Evolutionary conservation across 768 basidiomycete genomes (phyloP).

Genomic region (Xanthoconium purpureum): DNA sequence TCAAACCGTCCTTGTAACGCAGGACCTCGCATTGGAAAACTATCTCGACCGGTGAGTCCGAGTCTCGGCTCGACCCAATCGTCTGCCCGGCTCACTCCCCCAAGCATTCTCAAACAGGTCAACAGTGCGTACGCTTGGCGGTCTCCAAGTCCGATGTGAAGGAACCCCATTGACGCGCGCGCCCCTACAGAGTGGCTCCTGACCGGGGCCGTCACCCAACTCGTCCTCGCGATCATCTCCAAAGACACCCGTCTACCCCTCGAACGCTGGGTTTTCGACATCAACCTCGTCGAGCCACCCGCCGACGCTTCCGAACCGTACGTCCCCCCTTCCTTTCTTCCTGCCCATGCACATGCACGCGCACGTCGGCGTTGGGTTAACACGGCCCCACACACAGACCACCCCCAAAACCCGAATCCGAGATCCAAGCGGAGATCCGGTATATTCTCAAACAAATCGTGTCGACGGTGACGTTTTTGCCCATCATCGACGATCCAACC

Average conservation of each 20-base stretch:
- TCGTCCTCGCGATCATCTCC: conserved; percentile 93
- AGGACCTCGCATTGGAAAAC: conserved; percentile 88
- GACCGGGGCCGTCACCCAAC: conserved; percentile 86
- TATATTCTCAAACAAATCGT: conserved; percentile 99
- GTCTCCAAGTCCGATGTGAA: too few relatives aligned
- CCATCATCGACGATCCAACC: conserved; percentile 89
- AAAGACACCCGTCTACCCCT: conserved; percentile 89
- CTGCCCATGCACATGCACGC: neutral
- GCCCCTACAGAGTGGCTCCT: conserved; percentile 80
- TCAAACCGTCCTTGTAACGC: conserved; percentile 90
- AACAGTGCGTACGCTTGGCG: conserved; percentile 58
- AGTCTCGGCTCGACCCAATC: neutral
- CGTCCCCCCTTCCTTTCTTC: conserved; percentile 21
- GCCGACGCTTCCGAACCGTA: conserved; percentile 50
- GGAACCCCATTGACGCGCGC: neutral
- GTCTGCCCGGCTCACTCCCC: neutral
- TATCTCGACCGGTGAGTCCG: conserved; percentile 73
- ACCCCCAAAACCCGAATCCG: conserved; percentile 70
- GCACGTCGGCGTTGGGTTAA: neutral
- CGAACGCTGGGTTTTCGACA: conserved; percentile 98
- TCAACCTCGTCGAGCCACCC: conserved; percentile 74
- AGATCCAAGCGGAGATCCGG: conserved; percentile 96
- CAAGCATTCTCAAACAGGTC: conserved; percentile 86
- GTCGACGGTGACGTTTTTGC: conserved; percentile 93
- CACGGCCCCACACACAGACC: conserved; percentile 32